Base-by-base conservation (phyloP, 1,284 basidiomycete species). In the Tremellales sp. region DNA sequence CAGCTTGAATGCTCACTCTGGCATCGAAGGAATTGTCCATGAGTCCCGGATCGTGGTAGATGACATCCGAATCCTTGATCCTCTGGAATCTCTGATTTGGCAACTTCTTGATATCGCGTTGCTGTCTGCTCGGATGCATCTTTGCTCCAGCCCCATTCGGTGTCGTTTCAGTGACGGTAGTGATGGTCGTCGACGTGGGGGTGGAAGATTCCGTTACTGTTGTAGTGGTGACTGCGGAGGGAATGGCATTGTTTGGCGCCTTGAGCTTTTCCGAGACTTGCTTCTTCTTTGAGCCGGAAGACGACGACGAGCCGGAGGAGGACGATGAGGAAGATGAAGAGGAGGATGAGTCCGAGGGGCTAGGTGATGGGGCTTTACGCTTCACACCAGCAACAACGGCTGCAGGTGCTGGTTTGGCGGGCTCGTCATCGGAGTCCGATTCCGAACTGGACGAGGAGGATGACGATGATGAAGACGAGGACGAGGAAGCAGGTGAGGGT, bases 11-110 rank as follows among this genome's bases (percentile, higher is more conserved):
- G 72, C 76, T 64, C 62, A 88, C 89, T 77, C 86, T 87, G 27
- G 84, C 82, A 44, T 85, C 81, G 61, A 93, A 98, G 39, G 83
- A 81, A 68, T 94, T 97, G 68, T 94, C 83, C 70, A 75, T 80
- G 66, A 90, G 69, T 40, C 84, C 73, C 36, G 81, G 75, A 51
- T 87, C 79, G 2, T 77, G 64, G 60, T 78, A 81, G 5, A 65
- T 67, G 19, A 89, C 77, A 47, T 83, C 77, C 21, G 85, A 82
- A 2, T 79, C 74, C 69, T 93, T 86, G 53, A 97, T 83, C 27
- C 94, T 80, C 68, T 85, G 84, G 77, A 97, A 97, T 24, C 86
- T 84, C 49, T 67, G 60, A 23, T 74, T 71, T 41, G 70, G 72
- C 7, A 59, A 46, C 49, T 58, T 54, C 52, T 61, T 56, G 13